These are phyloP conservation scores for Limtongia smithiae DNA, from an alignment of 805 yeast species.

Conservation along the genomic window DNA sequence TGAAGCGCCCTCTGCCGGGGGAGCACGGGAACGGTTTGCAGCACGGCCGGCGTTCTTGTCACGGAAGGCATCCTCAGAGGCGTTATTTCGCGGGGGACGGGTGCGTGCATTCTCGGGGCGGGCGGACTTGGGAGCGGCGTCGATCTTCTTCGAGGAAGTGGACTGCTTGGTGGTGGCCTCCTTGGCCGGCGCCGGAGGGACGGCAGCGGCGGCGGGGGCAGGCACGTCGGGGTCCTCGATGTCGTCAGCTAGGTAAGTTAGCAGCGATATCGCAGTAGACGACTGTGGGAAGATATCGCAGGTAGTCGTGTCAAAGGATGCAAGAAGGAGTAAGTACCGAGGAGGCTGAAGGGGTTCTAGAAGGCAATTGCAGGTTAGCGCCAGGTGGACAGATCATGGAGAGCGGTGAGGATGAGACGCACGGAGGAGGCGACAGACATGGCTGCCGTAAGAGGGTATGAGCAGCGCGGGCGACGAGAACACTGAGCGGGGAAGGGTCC, in stretches of 20 bases:
- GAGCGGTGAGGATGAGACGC: neutral
- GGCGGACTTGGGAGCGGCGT: conserved; percentile 75
- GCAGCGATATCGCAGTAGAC: neutral
- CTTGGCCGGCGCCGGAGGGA: conserved; percentile 43
- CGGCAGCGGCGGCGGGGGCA: conserved; percentile 18
- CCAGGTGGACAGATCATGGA: neutral
- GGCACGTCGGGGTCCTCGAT: conserved; percentile 72
- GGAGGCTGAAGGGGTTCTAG: conserved; percentile 26
- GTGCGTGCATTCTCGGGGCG: conserved; percentile 56
- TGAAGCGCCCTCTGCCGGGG: conserved; percentile 24
- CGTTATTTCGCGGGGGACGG: conserved; percentile 57
- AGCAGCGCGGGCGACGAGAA: neutral
- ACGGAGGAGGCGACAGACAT: conserved; percentile 26
- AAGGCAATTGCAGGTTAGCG: neutral
- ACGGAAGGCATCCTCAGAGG: conserved; percentile 78
- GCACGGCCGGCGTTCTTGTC: conserved; percentile 61
- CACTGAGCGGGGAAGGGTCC: neutral
- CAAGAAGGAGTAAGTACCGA: conserved; percentile 9
- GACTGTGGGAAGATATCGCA: neutral
- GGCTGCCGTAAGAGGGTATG: neutral
- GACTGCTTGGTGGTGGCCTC: conserved; percentile 69
- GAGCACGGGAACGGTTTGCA: conserved; percentile 37
- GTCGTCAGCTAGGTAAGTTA: conserved; percentile 54
- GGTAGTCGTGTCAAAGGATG: neutral
- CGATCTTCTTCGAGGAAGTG: conserved; percentile 78